Evolutionary conservation across 345 rosid genomes (phyloP).

Genomic region (Eucalyptus pauciflora): DNA sequence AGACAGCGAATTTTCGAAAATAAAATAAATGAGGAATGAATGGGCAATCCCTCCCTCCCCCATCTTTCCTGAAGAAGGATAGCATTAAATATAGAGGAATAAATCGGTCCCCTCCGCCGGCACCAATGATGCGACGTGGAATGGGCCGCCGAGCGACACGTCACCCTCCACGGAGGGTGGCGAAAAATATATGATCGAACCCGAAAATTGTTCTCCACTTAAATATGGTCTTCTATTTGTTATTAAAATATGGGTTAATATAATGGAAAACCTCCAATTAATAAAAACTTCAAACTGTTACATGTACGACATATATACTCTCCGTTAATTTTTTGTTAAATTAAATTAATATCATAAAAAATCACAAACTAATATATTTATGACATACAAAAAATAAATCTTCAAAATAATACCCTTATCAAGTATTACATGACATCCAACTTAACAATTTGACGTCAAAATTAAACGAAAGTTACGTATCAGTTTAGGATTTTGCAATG

Average conservation of each 20-base stretch:
- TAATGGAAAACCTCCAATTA: no score
- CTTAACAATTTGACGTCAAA: no score
- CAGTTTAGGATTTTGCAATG: fast-evolving
- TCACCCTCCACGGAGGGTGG: background rate
- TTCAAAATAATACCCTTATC: no score
- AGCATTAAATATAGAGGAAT: background rate
- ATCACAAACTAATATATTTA: no score
- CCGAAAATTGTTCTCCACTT: background rate
- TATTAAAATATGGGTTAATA: no score
- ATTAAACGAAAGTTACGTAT: no score
- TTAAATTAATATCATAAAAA: no score
- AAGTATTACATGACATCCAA: no score
- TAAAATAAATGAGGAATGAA: background rate
- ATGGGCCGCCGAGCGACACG: background rate
- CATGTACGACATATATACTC: no score
- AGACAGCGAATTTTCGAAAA: background rate
- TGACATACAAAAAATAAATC: no score
- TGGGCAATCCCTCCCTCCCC: background rate
- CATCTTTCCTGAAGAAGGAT: background rate
- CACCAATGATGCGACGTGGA: background rate
- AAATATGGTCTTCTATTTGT: background rate
- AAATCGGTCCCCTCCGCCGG: background rate
- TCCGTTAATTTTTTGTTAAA: no score
- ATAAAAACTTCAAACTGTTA: fast-evolving
- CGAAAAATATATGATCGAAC: background rate